These are phyloP conservation scores for Cylindrotheca fusiformis DNA, from an alignment of 108 stramenopile genomes.

Conservation along the genomic window DNA sequence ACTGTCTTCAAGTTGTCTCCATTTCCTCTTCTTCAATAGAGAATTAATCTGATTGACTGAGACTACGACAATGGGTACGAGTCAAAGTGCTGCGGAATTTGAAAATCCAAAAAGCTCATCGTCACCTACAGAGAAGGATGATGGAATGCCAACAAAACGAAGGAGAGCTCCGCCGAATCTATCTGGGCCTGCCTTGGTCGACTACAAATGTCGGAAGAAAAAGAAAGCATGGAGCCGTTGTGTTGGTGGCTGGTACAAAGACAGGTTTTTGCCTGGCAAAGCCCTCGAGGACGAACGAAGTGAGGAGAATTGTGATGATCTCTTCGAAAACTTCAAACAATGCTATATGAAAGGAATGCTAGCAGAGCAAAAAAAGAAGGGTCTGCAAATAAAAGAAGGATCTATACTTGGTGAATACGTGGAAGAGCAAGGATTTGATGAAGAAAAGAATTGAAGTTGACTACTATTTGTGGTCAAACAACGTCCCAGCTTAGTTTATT, in stretches of 20 bases:
- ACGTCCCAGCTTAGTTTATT: too few species aligned
- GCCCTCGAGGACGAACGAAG: slow-evolving; percentile 25
- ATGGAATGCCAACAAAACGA: background rate
- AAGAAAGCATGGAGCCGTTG: slow-evolving; percentile 42
- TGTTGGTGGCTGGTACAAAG: slow-evolving; percentile 26
- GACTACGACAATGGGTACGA: too few species aligned
- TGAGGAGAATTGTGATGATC: slow-evolving; percentile 45
- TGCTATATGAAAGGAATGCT: slow-evolving; percentile 48
- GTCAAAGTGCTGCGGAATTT: too few species aligned
- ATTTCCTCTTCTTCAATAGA: too few species aligned
- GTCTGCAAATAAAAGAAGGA: slow-evolving; percentile 28
- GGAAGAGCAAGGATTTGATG: slow-evolving; percentile 30
- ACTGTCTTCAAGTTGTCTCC: too few species aligned
- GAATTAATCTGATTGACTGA: too few species aligned
- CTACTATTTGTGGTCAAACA: too few species aligned
- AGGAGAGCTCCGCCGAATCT: slow-evolving; percentile 11
- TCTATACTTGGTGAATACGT: slow-evolving; percentile 32
- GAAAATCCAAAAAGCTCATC: too few species aligned
- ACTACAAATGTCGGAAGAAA: slow-evolving; percentile 46
- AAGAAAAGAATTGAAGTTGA: too few species aligned
- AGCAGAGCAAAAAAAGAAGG: slow-evolving; percentile 30
- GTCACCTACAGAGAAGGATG: too few species aligned
- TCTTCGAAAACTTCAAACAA: slow-evolving; percentile 40
- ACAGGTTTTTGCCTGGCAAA: slow-evolving; percentile 37
- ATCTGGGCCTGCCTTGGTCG: slow-evolving; percentile 33